Percentiles rank a stretch among this genome's conserved stretches.
Evolutionary conservation across 805 yeast genomes (phyloP).

Genomic region (Jamesozyma spencerorum): DNA sequence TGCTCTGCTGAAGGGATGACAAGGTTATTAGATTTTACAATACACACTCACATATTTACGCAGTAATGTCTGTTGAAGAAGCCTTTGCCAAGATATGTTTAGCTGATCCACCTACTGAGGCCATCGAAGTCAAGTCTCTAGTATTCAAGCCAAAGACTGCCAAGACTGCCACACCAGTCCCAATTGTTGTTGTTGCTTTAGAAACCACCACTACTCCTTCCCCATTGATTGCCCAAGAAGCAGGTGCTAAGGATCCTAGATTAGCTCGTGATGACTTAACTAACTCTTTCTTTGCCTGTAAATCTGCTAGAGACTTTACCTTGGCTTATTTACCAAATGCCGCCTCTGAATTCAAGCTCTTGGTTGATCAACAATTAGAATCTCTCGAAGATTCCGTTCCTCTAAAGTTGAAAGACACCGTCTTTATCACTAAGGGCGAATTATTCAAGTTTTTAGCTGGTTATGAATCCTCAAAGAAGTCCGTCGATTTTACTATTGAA

Average conservation of each 20-base stretch:
- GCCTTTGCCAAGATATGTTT: slow-evolving; percentile 59
- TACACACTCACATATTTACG: too few relatives aligned
- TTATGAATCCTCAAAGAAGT: slow-evolving; percentile 30
- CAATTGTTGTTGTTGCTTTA: slow-evolving; percentile 72
- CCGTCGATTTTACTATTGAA: slow-evolving; percentile 44
- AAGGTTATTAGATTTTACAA: too few relatives aligned
- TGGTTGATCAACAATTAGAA: slow-evolving; percentile 29
- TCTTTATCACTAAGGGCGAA: slow-evolving; percentile 22
- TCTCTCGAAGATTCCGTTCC: slow-evolving; percentile 30
- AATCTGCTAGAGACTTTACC: slow-evolving; percentile 25
- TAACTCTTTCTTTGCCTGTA: slow-evolving; percentile 37
- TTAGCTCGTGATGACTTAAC: slow-evolving; percentile 78
- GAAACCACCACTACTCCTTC: slow-evolving; percentile 63
- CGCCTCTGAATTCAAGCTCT: slow-evolving; percentile 21
- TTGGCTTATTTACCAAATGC: slow-evolving; percentile 34
- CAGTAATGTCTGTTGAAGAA: slow-evolving; percentile 39
- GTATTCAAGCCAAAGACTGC: slow-evolving; percentile 91
- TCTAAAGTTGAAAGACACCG: slow-evolving; percentile 22
- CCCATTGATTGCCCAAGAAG: slow-evolving; percentile 51
- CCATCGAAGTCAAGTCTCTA: slow-evolving; percentile 59
- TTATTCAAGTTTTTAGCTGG: slow-evolving; percentile 30
- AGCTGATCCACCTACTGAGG: slow-evolving; percentile 37
- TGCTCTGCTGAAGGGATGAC: too few relatives aligned
- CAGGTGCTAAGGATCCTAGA: slow-evolving; percentile 75
- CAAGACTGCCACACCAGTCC: slow-evolving; percentile 67